Evolutionary conservation across 148 eudicot genomes (phyloP).

Genomic region (Chenopodium album): DNA sequence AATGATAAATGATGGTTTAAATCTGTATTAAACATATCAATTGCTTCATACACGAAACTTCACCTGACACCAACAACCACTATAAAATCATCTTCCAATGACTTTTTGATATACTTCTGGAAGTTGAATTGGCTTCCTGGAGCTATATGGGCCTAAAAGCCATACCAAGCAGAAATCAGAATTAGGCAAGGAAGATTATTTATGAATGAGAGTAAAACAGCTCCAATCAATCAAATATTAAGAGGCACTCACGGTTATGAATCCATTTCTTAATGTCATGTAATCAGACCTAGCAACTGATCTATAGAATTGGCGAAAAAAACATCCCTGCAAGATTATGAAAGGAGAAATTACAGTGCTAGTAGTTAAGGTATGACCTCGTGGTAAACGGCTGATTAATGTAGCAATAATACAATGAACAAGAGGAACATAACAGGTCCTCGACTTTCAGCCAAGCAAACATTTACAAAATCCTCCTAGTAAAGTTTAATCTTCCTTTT

Average conservation of each 20-base stretch:
- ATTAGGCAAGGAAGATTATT: not conserved
- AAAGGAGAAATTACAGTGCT: not conserved
- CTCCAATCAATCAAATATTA: not conserved
- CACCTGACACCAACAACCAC: constrained; percentile 87
- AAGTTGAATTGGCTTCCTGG: constrained; percentile 85
- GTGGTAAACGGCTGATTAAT: not conserved
- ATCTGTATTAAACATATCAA: not conserved
- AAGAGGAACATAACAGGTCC: not conserved
- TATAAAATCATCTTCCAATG: constrained; percentile 91
- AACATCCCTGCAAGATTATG: constrained; percentile 60
- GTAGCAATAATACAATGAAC: not conserved
- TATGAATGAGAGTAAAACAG: not conserved
- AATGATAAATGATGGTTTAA: not conserved
- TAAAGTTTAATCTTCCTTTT: not conserved
- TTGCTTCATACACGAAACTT: not conserved
- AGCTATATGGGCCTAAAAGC: constrained; percentile 67
- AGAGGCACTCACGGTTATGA: constrained; percentile 63
- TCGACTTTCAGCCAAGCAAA: not conserved
- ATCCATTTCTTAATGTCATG: constrained; percentile 83
- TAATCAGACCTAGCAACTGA: constrained; percentile 87
- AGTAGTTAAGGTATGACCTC: not conserved
- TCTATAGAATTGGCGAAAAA: constrained; percentile 77
- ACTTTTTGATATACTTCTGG: constrained; percentile 88
- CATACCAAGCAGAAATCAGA: constrained; percentile 2
- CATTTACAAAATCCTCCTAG: not conserved